Evolutionary conservation across 805 yeast species (phyloP).

Genomic region (Isabelozyma rhagii): DNA sequence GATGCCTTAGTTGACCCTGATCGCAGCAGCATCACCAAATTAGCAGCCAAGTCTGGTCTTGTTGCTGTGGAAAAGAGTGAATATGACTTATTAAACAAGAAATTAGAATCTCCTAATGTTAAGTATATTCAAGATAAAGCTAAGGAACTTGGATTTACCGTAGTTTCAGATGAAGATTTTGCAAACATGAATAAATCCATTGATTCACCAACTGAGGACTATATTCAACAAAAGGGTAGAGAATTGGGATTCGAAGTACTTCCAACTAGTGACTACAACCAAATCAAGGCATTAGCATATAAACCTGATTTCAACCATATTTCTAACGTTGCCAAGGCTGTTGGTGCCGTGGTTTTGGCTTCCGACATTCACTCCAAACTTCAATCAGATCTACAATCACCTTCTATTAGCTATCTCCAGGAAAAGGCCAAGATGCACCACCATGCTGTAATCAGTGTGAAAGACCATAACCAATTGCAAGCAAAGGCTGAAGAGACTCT

Average conservation of each 20-base stretch:
- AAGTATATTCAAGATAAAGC: slow-evolving; percentile 19
- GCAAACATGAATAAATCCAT: slow-evolving; percentile 7
- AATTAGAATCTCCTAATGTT: slow-evolving; percentile 1
- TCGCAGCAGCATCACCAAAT: background rate
- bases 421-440: slow-evolving; percentile 4
- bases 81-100: slow-evolving; percentile 4
- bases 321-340: slow-evolving; percentile 1
- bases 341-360: slow-evolving; percentile 6
- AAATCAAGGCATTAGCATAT: slow-evolving; percentile 6
- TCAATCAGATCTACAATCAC: slow-evolving; percentile 5
- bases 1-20: slow-evolving; percentile 5
- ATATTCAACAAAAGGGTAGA: slow-evolving; percentile 8
- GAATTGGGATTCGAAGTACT: slow-evolving; percentile 5
- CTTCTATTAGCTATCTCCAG: slow-evolving; percentile 7
- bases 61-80: slow-evolving; percentile 8
- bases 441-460: slow-evolving; percentile 4
- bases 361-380: slow-evolving; percentile 2
- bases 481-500: slow-evolving; percentile 4
- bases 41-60: slow-evolving; percentile 8
- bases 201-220: slow-evolving; percentile 5
- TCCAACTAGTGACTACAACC: slow-evolving; percentile 13
- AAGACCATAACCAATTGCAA: slow-evolving; percentile 2
- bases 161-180: slow-evolving; percentile 11
- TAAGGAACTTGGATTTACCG: slow-evolving; percentile 8
- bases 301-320: slow-evolving; percentile 7